Conservation (phyloP, 768 basidiomycete species). For the Phallus indusiatus region DNA sequence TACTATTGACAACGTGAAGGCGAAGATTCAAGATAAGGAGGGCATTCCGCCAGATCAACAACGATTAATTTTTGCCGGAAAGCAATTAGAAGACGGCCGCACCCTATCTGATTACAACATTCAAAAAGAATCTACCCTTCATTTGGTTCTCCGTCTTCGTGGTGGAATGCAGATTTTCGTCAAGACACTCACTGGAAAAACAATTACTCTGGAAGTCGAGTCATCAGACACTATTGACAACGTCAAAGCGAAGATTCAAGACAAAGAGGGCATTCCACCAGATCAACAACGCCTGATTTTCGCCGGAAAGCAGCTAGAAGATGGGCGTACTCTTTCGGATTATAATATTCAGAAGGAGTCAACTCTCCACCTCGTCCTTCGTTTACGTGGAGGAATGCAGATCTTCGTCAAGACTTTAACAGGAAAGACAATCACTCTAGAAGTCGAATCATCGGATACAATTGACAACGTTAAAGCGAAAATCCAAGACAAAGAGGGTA, state of each 20-base stretch:
- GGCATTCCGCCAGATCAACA: conserved; percentile 87
- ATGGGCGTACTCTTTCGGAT: conserved; percentile 64
- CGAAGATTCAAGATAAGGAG: conserved; percentile 83
- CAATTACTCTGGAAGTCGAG: conserved; percentile 85
- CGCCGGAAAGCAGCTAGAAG: conserved; percentile 91
- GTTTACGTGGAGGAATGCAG: conserved; percentile 64
- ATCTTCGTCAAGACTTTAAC: conserved; percentile 66
- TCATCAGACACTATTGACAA: conserved; percentile 84
- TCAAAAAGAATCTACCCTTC: conserved; percentile 92
- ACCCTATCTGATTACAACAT: conserved; percentile 88
- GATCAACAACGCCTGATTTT: conserved; percentile 89
- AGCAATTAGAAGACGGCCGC: conserved; percentile 91
- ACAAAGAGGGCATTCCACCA: conserved; percentile 76
- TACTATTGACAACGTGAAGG: conserved; percentile 70
- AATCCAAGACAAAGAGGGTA: conserved; percentile 76
- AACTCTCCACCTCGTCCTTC: conserved; percentile 65
- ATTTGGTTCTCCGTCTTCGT: conserved; percentile 83
- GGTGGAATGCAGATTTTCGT: conserved; percentile 86
- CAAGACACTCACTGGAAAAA: conserved; percentile 81
- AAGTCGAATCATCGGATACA: conserved; percentile 68
- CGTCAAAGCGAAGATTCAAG: conserved; percentile 77
- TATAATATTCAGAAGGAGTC: conserved; percentile 81
- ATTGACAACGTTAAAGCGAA: conserved; percentile 72
- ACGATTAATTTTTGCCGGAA: conserved; percentile 93
- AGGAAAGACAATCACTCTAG: conserved; percentile 69